phyloP scores from a whole-genome alignment of 2,329 filamentous ascomycete species.

The Sarocladiaceae sp. region DNA sequence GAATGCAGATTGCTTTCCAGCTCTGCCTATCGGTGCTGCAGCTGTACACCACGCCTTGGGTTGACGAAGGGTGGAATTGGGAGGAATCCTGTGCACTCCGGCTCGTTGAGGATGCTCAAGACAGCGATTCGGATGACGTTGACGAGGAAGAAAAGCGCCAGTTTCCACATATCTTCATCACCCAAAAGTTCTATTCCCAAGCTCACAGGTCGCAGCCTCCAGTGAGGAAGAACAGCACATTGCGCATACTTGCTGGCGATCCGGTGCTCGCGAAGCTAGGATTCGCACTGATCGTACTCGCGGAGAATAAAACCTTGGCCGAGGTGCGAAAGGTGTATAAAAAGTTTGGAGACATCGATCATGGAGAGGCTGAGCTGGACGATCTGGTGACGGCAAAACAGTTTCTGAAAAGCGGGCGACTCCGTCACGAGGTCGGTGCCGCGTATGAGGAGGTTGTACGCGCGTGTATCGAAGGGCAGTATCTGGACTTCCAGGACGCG shows the following conservation, averaged over 20 bases:
- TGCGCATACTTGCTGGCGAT: background rate
- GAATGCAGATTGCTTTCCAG: constrained; percentile 5
- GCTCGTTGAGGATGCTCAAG: background rate
- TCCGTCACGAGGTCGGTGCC: background rate
- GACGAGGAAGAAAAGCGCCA: constrained; percentile 1
- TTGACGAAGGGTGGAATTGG: constrained; percentile 1
- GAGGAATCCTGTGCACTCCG: background rate
- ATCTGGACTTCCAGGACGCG: background rate
- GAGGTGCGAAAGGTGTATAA: background rate
- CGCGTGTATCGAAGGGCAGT: constrained; percentile 3
- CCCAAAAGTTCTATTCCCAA: constrained; percentile 3
- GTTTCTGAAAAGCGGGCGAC: background rate
- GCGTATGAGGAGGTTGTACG: background rate
- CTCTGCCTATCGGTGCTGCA: constrained; percentile 1
- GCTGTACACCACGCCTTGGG: constrained; percentile 1
- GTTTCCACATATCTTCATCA: constrained; percentile 3
- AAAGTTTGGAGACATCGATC: background rate
- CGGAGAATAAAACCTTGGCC: background rate
- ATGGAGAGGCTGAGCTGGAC: background rate
- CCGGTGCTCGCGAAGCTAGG: background rate
- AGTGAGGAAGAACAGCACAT: background rate
- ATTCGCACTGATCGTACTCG: background rate
- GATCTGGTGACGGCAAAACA: background rate
- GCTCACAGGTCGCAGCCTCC: background rate
- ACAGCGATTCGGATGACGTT: background rate